Percentiles rank a stretch among this genome's conserved stretches.
phyloP scores from a whole-genome alignment of 768 basidiomycete species.

The Sarcomyxa edulis region DNA sequence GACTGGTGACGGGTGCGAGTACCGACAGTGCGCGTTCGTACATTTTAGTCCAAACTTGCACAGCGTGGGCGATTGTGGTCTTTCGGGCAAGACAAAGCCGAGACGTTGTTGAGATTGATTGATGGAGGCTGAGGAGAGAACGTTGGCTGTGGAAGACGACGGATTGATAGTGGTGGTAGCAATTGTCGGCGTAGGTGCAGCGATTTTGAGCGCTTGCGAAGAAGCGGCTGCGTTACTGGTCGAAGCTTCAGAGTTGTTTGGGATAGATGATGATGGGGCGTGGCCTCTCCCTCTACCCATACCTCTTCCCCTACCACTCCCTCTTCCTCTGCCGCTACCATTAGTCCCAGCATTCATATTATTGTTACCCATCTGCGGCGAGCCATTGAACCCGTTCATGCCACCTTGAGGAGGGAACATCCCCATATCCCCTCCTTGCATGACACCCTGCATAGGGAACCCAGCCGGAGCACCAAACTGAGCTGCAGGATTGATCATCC shows the following conservation, averaged over 20 bases:
- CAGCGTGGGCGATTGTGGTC: conserved; percentile 82
- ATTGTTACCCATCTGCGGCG: conserved; percentile 21
- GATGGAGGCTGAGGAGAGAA: conserved; percentile 4
- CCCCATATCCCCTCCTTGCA: conserved; percentile 43
- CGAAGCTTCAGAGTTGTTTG: conserved; percentile 13
- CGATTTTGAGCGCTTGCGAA: conserved; percentile 22
- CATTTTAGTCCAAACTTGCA: conserved; percentile 95
- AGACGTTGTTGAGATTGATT: conserved; percentile 26
- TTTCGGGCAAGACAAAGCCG: conserved; percentile 60
- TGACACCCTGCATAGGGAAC: conserved; percentile 53
- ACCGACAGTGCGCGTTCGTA: conserved; percentile 84
- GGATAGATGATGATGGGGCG: conserved; percentile 19
- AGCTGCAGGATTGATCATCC: conserved; percentile 58
- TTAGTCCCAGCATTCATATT: too few relatives aligned
- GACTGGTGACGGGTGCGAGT: conserved; percentile 94
- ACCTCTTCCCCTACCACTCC: conserved; percentile 42
- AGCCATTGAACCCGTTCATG: conserved; percentile 32
- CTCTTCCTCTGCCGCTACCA: conserved; percentile 24
- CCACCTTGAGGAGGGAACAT: conserved; percentile 39
- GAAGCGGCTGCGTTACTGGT: conserved; percentile 12
- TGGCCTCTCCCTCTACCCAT: conserved; percentile 47
- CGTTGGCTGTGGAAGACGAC: neutral
- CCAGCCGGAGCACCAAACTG: conserved; percentile 48
- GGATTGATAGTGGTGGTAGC: conserved; percentile 1
- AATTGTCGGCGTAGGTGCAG: conserved; percentile 21